A percentile compares a stretch with the other conserved stretches of the same genome.
Evolutionary conservation across 371 early-diverging fungal species (phyloP).

Genomic region (Apophysomyces sp.): DNA sequence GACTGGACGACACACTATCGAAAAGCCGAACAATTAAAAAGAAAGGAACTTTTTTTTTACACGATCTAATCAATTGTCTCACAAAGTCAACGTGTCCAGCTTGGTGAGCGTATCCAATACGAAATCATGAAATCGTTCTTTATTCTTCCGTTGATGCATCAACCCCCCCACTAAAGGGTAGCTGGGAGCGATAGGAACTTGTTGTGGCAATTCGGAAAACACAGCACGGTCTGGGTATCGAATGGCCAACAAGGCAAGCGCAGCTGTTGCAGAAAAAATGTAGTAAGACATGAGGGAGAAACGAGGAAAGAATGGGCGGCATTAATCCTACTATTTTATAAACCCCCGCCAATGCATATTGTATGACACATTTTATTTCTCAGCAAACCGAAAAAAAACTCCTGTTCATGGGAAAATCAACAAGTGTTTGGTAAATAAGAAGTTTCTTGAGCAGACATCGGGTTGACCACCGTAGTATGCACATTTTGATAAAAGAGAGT

Average conservation of each 20-base stretch:
- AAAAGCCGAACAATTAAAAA: not conserved
- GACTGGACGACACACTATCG: slow-evolving; percentile 18
- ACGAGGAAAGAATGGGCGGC: not conserved
- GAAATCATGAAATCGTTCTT: slow-evolving; percentile 21
- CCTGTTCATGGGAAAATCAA: too few species aligned
- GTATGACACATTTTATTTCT: too few species aligned
- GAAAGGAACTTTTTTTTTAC: too few species aligned
- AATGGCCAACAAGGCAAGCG: slow-evolving; percentile 16
- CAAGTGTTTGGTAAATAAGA: too few species aligned
- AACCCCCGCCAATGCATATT: not conserved
- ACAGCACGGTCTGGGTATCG: slow-evolving; percentile 27
- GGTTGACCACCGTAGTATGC: too few species aligned
- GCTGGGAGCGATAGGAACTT: slow-evolving; percentile 10
- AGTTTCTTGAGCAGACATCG: too few species aligned
- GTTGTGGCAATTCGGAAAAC: slow-evolving; percentile 18
- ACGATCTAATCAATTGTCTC: too few species aligned
- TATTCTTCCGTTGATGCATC: slow-evolving; percentile 3
- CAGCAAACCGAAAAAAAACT: too few species aligned
- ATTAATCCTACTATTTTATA: not conserved
- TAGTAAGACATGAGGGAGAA: not conserved
- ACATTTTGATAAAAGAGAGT: too few species aligned
- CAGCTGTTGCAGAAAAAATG: not conserved
- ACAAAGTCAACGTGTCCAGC: slow-evolving; percentile 23
- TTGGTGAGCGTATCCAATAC: slow-evolving; percentile 8
- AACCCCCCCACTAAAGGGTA: slow-evolving; percentile 25